Base-by-base conservation (phyloP, 345 rosid genomes). In the Noccaea caerulescens region DNA sequence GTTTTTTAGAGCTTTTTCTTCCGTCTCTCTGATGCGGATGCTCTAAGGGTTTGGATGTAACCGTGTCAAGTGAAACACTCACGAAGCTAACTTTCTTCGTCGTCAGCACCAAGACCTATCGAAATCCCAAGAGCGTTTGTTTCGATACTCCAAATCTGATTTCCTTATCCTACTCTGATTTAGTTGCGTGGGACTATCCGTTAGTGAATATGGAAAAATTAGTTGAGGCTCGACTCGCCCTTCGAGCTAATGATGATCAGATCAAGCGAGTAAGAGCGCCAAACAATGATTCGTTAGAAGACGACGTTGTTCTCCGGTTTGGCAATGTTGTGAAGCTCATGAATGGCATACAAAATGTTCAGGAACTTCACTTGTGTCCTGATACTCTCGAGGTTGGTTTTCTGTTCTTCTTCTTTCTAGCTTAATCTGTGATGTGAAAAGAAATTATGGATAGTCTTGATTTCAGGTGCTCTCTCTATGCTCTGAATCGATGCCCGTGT, bases 321-420 rank as follows among this genome's bases (percentile, higher is more conserved):
- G 32, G 49, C 36, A 69, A 69, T 36, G 66, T 49, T 6, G 58
- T 47, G 3, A 69, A 69, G 66, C 73, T 69, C 49, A 69, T 69
- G 58, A 58, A 47, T 10, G 73, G 66, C 16, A 2, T 58, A 9
- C 38, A 10, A 38, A 58, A 69, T 59, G 73, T 69, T 47, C 16
- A 10, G 32, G 11, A 37, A 14, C 66, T 69, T 69, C 32, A 13
- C 39, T 47, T 58, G 58, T 38, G 23, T 47, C 33, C 49, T 14
- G 66, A 47, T 47, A 69, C 73, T 6, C 27, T 69, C 0, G 73
- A 69, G 66, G 73, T 47, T 23, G 13, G 32, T 47, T 68, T 8
- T 11, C 5, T 30, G 32, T 4, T 6, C 4, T 30, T 41, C 33
- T 68, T 57, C 30, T 46, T 51, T 66, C 61, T 41, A 27, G 18